phyloP scores from a whole-genome alignment of 1,284 basidiomycete species.

The Leccinum variabile region DNA sequence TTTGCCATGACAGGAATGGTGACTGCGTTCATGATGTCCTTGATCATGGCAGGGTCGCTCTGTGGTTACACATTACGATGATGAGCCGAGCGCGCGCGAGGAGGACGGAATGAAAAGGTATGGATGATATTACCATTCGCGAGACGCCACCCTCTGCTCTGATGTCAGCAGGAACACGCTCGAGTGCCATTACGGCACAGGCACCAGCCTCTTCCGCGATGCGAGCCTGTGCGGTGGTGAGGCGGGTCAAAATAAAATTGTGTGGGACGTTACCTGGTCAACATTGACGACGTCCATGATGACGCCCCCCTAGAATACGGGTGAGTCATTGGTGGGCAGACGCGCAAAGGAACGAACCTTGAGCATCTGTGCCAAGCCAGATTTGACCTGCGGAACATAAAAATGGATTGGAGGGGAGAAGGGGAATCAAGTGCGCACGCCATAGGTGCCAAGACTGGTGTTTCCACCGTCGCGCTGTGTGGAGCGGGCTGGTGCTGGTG shows the following conservation, averaged over 20 bases:
- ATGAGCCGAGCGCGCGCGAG: not conserved
- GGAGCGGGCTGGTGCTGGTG: slow-evolving; percentile 54
- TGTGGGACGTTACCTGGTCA: slow-evolving; percentile 57
- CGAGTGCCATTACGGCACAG: slow-evolving; percentile 96
- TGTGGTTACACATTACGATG: slow-evolving; percentile 33
- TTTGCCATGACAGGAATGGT: slow-evolving; percentile 95
- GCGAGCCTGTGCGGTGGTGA: slow-evolving; percentile 61
- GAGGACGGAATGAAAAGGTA: not conserved
- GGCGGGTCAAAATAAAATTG: slow-evolving; percentile 4
- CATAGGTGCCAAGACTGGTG: slow-evolving; percentile 79
- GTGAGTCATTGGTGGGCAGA: not conserved
- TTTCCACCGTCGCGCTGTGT: slow-evolving; percentile 58
- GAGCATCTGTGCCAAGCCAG: slow-evolving; percentile 92
- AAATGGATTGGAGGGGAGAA: not conserved
- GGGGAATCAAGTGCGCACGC: slow-evolving; percentile 46
- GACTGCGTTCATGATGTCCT: slow-evolving; percentile 89
- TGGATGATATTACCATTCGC: slow-evolving; percentile 68
- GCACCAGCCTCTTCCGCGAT: slow-evolving; percentile 98
- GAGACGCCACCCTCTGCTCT: slow-evolving; percentile 88
- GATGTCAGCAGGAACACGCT: slow-evolving; percentile 96
- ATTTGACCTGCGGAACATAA: slow-evolving; percentile 70
- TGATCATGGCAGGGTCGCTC: slow-evolving; percentile 98
- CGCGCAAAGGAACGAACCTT: slow-evolving; percentile 54
- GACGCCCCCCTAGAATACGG: slow-evolving; percentile 67
- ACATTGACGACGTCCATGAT: slow-evolving; percentile 92